Evolutionary conservation across 148 eudicot genomes (phyloP).

Genomic region (Heliamphora exappendiculata): DNA sequence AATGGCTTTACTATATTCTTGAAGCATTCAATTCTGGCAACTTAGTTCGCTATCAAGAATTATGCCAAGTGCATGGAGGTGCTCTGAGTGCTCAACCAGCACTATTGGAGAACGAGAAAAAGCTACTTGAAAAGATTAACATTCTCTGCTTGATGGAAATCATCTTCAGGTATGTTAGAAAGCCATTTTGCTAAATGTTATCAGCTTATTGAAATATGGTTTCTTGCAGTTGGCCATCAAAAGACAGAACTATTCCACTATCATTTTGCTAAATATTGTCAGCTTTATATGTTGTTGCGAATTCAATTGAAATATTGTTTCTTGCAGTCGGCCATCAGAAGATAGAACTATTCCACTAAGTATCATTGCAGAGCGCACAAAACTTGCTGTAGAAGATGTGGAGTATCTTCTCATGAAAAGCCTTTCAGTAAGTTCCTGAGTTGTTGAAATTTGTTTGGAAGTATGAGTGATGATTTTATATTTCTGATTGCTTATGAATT

Average conservation of each 20-base stretch:
- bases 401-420: conserved; percentile 98
- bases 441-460: neutral
- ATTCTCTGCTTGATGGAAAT: conserved; percentile 97
- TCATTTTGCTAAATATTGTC: neutral
- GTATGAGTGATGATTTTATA: too few relatives aligned
- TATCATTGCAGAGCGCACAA: conserved; percentile 81
- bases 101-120: conserved; percentile 77
- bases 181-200: neutral
- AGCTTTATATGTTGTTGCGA: neutral
- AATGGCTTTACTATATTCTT: conserved; percentile 88
- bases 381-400: conserved; percentile 72
- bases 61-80: conserved; percentile 74
- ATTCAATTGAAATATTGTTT: neutral
- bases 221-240: conserved; percentile 77
- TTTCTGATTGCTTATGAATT: too few relatives aligned
- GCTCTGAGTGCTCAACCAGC: conserved; percentile 88
- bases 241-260: conserved; percentile 83
- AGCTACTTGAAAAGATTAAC: conserved; percentile 83
- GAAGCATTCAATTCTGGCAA: conserved; percentile 90
- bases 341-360: conserved; percentile 81
- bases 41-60: conserved; percentile 74
- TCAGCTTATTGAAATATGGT: neutral
- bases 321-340: conserved; percentile 84
- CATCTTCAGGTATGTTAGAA: conserved; percentile 57
- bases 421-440: conserved; percentile 62